Evolutionary conservation across 352 stramenopile genomes (phyloP).

Genomic region (Globisporangium viniferum): DNA sequence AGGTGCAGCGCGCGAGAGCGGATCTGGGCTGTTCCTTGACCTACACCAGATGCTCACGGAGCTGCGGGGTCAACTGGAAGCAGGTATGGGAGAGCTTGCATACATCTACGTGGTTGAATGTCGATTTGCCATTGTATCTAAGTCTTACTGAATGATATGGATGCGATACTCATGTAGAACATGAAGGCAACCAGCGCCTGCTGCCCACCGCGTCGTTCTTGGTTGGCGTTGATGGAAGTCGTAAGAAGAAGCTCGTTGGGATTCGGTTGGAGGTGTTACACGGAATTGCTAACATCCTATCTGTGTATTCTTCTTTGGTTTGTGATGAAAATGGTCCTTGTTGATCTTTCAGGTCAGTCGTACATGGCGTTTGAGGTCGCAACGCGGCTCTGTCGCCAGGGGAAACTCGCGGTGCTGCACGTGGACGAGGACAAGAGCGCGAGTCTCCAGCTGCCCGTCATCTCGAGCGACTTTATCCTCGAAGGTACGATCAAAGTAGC

Average conservation of each 20-base stretch:
- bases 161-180: constrained; percentile 23
- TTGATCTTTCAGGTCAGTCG: constrained; percentile 38
- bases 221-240: constrained; percentile 63
- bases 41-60: constrained; percentile 34
- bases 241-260: constrained; percentile 26
- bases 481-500: constrained; percentile 24
- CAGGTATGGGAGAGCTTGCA: constrained; percentile 11
- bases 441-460: constrained; percentile 52
- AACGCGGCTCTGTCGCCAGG: constrained; percentile 43
- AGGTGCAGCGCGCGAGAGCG: constrained; percentile 51
- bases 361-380: constrained; percentile 58
- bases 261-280: background rate
- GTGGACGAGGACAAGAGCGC: constrained; percentile 41
- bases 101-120: background rate
- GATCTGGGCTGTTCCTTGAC: constrained; percentile 63
- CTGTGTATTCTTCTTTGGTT: background rate
- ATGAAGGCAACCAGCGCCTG: constrained; percentile 34
- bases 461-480: constrained; percentile 58
- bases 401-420: constrained; percentile 38
- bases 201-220: constrained; percentile 42
- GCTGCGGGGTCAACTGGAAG: constrained; percentile 33
- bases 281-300: background rate
- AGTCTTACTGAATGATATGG: background rate
- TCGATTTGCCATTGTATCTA: no score
- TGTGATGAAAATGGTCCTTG: background rate